These are phyloP conservation scores for Aspergillus hiratsukae DNA, from an alignment of 2,329 filamentous ascomycete genomes.

Conservation along the genomic window DNA sequence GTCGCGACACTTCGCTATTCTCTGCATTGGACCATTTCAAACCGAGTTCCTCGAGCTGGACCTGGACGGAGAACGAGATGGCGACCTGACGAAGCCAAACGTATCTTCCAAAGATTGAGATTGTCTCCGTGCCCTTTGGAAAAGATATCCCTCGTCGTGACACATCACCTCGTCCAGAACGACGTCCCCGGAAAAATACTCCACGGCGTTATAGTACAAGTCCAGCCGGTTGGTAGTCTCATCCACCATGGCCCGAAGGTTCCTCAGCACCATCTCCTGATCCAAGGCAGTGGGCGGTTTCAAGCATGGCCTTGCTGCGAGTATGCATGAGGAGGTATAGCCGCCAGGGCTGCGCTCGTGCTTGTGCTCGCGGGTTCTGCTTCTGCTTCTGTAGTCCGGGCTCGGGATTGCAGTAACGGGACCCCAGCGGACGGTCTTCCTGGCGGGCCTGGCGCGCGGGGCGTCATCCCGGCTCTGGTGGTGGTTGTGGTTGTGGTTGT, in stretches of 20 bases:
- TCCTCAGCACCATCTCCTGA: conserved; percentile 9
- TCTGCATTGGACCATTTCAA: not conserved
- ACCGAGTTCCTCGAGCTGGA: not conserved
- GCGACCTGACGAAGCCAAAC: not conserved
- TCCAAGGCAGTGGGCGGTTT: conserved; percentile 12
- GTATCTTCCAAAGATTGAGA: not conserved
- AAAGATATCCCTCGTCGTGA: not conserved
- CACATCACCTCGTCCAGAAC: conserved; percentile 5
- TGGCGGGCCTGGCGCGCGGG: not conserved
- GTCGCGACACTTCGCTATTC: not conserved
- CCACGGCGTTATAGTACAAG: conserved; percentile 5
- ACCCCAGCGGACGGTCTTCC: conserved; percentile 1
- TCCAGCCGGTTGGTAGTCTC: conserved; percentile 3
- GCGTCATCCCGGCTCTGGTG: not conserved
- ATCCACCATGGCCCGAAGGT: conserved; percentile 7
- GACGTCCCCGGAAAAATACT: conserved; percentile 1
- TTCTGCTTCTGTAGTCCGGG: not conserved
- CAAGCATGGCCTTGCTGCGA: conserved; percentile 5
- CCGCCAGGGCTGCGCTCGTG: not conserved
- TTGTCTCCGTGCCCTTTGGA: not conserved
- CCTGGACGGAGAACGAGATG: not conserved
- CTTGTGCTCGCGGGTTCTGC: not conserved
- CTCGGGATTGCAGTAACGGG: not conserved
- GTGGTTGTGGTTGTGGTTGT: not conserved
- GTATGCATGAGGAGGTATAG: not conserved